Evolutionary conservation across 202 grass and related monocot genomes (phyloP), one percentile per base, ranked within the genome.

Genomic region (Panicum virgatum): DNA sequence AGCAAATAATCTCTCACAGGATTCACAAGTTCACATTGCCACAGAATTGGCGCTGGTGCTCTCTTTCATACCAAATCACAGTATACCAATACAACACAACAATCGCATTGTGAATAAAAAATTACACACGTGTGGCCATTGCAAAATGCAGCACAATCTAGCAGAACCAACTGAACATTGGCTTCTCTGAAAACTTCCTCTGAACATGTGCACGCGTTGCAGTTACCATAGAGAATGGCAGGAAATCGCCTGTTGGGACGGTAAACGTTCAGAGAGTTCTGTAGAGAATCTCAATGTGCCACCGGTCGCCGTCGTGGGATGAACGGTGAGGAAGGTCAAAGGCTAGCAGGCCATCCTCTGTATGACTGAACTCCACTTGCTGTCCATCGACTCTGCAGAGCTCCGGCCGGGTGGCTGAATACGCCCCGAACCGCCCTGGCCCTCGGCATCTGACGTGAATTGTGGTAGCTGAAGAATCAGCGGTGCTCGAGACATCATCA

Each of bases 371-470:
- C 54, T 87, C 79, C 3, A 89, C 75, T 63, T 85, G 78, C 5
- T 79, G 9, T 5, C 39, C 80, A 75, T 87, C 82, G 62, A 97
- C 91, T 47, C 57, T 77, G 22, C 92, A 80, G 84, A 54, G 58
- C 29, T 80, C 83, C 0, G 91, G 91, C 62, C 45, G 76, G 22
- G 76, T 74, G 3, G 84, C 84, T 51, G 84, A 91, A 86, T 93
- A 97, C 18, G 77, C 81, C 5, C 91, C 91, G 11, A 89, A 90
- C 36, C 47, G 61, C 50, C 66, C 94, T 76, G 39, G 91, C 29
- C 40, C 86, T 86, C 6, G 50, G 69, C 66, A 97, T 69, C 43
- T 86, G 70, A 74, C 79, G 13, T 84, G 73, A 84, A 73, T 34
- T 60, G 3, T 54, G 9, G 40, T 86, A 7, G 7, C 44, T 69